Evolutionary conservation across 345 rosid species (phyloP).

Genomic region (Hirschfeldia incana): DNA sequence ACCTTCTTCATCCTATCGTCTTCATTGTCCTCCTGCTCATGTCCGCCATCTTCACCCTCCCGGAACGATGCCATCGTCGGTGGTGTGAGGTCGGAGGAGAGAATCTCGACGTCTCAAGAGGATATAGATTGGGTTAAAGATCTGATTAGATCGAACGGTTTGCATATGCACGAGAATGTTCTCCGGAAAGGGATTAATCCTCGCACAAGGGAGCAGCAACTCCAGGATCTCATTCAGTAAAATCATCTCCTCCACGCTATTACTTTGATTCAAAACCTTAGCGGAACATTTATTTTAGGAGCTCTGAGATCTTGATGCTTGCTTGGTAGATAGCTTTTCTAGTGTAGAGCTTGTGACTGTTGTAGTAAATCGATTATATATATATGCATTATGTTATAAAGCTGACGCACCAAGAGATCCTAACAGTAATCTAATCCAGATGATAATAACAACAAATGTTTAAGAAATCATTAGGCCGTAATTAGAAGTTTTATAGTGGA

Average conservation of each 20-base stretch:
- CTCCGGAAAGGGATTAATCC: slow-evolving; percentile 94
- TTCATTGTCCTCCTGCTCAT: slow-evolving; percentile 58
- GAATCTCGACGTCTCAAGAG: slow-evolving; percentile 50
- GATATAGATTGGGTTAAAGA: slow-evolving; percentile 79
- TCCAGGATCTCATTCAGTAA: slow-evolving; percentile 74
- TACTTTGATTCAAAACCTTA: not conserved
- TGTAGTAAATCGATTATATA: not conserved
- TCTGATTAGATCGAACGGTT: slow-evolving; percentile 77
- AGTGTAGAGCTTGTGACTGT: not conserved
- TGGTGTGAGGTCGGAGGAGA: slow-evolving; percentile 28
- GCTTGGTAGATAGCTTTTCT: not conserved
- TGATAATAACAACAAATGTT: not conserved
- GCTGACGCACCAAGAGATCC: not conserved
- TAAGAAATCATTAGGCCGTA: no score
- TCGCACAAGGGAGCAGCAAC: slow-evolving; percentile 81
- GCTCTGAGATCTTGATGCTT: not conserved
- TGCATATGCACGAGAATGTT: slow-evolving; percentile 81
- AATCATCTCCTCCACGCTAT: slow-evolving; percentile 4
- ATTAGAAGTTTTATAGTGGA: not conserved
- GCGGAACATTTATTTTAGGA: not conserved
- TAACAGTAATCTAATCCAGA: not conserved
- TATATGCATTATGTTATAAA: not conserved
- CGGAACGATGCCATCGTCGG: slow-evolving; percentile 12
- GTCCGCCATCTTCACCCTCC: slow-evolving; percentile 44
- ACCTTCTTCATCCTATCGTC: slow-evolving; percentile 64